phyloP scores from a whole-genome alignment of 805 yeast genomes.

The Lipomyces kockii region DNA sequence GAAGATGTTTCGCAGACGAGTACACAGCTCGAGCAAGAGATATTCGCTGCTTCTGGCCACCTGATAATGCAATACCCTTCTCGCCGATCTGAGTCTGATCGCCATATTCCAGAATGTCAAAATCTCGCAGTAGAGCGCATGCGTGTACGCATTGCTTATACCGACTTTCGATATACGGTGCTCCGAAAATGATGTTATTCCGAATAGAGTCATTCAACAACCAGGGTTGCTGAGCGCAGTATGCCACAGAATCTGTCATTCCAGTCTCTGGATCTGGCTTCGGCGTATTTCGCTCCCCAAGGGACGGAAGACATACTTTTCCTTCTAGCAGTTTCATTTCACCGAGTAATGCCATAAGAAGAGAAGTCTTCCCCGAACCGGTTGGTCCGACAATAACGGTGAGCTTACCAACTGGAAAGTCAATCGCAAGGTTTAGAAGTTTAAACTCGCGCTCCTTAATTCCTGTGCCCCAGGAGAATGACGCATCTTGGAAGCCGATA shows the following conservation, averaged over 20 bases:
- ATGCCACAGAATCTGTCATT: constrained; percentile 87
- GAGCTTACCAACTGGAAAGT: constrained; percentile 68
- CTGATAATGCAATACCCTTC: constrained; percentile 93
- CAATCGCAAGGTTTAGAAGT: constrained; percentile 66
- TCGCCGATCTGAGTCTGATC: constrained; percentile 96
- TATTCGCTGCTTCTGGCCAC: constrained; percentile 97
- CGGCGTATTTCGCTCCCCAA: constrained; percentile 64
- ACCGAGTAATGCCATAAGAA: constrained; percentile 80
- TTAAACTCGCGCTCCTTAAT: constrained; percentile 62
- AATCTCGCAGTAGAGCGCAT: constrained; percentile 85
- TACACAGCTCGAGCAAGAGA: constrained; percentile 93
- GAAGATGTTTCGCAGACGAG: constrained; percentile 77
- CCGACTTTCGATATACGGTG: constrained; percentile 72
- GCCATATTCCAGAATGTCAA: constrained; percentile 84
- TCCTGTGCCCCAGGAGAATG: constrained; percentile 66
- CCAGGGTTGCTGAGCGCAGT: constrained; percentile 95
- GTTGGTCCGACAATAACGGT: constrained; percentile 85
- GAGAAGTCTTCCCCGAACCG: constrained; percentile 86
- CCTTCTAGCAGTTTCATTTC: constrained; percentile 70
- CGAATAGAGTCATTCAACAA: constrained; percentile 80
- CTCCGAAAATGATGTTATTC: constrained; percentile 79
- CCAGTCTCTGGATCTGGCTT: constrained; percentile 75
- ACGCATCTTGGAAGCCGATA: constrained; percentile 74
- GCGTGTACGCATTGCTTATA: constrained; percentile 82
- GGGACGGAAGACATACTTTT: constrained; percentile 77